Conservation (phyloP, 208 protist species). For the Leishmania gerbilli region DNA sequence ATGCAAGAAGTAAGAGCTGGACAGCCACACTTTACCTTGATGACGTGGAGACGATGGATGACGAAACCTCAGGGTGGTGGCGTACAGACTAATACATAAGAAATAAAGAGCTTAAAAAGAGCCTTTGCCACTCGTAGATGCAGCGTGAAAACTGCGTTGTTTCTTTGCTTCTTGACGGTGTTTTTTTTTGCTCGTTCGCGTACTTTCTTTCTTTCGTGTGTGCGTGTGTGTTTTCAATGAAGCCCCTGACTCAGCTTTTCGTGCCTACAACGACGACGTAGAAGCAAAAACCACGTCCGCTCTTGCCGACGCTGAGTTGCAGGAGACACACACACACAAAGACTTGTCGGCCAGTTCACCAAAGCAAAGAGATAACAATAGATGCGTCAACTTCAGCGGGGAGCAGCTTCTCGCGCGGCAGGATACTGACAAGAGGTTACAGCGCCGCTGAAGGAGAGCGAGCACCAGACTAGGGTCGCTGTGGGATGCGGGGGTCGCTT, state of each 20-base stretch:
- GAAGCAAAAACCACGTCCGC: not conserved
- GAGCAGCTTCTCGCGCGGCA: not conserved
- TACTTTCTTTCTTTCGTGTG: not conserved
- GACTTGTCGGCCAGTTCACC: not conserved
- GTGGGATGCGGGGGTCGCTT: not conserved
- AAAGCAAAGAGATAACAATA: not conserved
- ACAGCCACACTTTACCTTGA: not conserved
- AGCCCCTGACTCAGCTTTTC: not conserved
- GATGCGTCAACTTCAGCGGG: not conserved
- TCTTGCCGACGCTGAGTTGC: not conserved
- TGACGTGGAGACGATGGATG: not conserved
- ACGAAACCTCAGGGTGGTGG: not conserved
- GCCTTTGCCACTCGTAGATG: not conserved
- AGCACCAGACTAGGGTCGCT: not conserved
- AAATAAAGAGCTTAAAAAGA: conserved; percentile 13
- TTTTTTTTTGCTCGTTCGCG: not conserved
- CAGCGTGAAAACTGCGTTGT: not conserved
- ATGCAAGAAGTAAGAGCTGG: too few relatives aligned
- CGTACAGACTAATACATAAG: not conserved
- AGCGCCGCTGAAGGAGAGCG: not conserved
- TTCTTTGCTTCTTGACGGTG: not conserved
- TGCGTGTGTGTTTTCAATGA: not conserved
- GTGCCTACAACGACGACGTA: not conserved
- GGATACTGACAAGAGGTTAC: not conserved
- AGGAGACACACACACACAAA: not conserved